Conservation (phyloP, 78 protist species). For the Pigoraptor vietnamica region DNA sequence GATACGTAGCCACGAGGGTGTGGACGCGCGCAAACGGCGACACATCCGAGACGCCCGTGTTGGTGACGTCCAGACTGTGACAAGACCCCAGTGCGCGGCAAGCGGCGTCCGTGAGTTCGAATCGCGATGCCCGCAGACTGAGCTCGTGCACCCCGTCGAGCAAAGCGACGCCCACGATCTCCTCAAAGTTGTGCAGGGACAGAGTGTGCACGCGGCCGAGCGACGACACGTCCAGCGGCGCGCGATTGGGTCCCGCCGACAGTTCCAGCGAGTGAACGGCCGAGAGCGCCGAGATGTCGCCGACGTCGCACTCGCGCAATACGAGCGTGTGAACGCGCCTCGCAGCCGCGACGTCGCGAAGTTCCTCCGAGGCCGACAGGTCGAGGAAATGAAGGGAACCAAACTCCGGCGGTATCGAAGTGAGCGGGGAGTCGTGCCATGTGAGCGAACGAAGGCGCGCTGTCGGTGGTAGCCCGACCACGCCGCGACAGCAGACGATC, state of each 20-base stretch:
- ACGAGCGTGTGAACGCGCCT: not conserved
- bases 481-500: not conserved
- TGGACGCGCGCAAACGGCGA: too few relatives aligned
- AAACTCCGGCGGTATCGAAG: too few relatives aligned
- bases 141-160: not conserved
- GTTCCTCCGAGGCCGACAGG: too few relatives aligned
- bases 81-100: too few relatives aligned
- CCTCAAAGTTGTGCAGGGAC: not conserved
- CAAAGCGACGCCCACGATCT: not conserved
- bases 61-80: too few relatives aligned
- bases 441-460: not conserved
- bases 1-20: too few relatives aligned
- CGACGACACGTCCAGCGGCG: not conserved
- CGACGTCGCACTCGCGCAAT: not conserved
- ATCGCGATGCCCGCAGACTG: not conserved
- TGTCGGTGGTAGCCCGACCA: not conserved
- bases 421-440: too few relatives aligned
- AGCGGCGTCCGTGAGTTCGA: too few relatives aligned
- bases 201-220: not conserved
- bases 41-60: too few relatives aligned
- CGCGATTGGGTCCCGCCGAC: not conserved
- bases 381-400: too few relatives aligned
- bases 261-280: not conserved
- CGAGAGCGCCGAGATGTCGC: not conserved
- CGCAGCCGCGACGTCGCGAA: not conserved